Base-by-base conservation (phyloP, 179 eudicot species). In the Amaranthus tricolor region DNA sequence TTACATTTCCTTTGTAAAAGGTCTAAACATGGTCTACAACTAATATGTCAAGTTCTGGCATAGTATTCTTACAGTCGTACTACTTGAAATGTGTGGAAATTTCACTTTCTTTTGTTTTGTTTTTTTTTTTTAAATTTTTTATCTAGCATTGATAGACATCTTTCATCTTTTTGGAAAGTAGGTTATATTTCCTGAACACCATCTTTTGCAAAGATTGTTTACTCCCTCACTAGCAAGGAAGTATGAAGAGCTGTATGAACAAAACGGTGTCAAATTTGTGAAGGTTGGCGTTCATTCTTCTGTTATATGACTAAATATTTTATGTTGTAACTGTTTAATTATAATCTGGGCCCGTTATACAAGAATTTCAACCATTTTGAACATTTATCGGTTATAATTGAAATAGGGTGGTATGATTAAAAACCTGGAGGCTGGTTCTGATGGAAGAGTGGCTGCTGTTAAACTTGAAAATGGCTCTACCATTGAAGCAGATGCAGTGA, bases 121-220 rank as follows among this genome's bases (percentile, higher is more conserved):
- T 45, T 7, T 9, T 52, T 14, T 52, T 9, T 13, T 8, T 52
- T 8, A 0, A 52, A 0, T 13, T 52, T 53, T 14, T 47, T 19
- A 43, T 16, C 9, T 76, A n/a, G 57, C 64, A 51, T 11, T 62
- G 20, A 48, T 76, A 67, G 49, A 43, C n/a, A 31, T 77, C 52
- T 51, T 77, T 73, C 59, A 31, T 47, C 48, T 15, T 54, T 64
- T 66, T 54, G 76, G 47, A n/a, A 63, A 59, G 51, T 76, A 93
- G 99, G 72, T 96, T 31, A 81, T 93, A 68, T 91, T 93, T 84
- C 99, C 99, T n/a, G 99, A 91, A 66, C 86, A 85, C 15, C 92
- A 86, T 82, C 90, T 96, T 68, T 75, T 96, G 86, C 85, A 81
- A 77, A 93, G 96, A 79, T 66, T 96, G 83, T 93, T 96, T 79